Base-by-base conservation (phyloP, 306 rosid genomes). In the Canavalia ensiformis region DNA sequence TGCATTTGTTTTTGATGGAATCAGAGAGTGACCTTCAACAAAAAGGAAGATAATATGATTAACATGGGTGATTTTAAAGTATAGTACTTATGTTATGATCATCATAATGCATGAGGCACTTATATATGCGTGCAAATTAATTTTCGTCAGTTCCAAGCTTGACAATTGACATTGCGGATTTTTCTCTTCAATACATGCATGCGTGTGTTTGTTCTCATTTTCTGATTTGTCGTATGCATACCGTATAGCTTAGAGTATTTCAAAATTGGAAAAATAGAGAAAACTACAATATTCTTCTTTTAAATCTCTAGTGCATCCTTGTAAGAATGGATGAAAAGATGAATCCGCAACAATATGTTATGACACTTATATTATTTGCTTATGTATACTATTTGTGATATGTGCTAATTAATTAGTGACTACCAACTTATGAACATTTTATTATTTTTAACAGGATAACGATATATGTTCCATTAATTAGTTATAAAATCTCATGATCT, bases 141-240 rank as follows among this genome's bases (percentile, higher is more conserved):
- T 66, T 66, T 55, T 35, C 66, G 8, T 77, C 42, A 2, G 8
- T 59, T 64, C 13, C 8, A 77, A 76, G 58, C 67, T 41, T 44
- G 29, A 44, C 25, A 42, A n/a, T 18, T 42, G 25, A 41, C 50
- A n/a, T 12, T 18, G 51, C 51, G 18, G 4, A 6, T 10, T 76
- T 60, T 25, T 46, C 70, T 49, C 63, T 39, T 49, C 45, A 12
- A 11, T 70, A 45, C 75, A 70, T 70, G 74, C 74, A 51, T 77
- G 55, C 54, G 57, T 49, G 7, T 49, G 45, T 67, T 2, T 77
- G 46, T 52, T 30, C 34, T 39, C 1, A 50, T 62, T 47, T 18
- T 75, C 62, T 64, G 51, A 52, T 34, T 62, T n/a, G 13, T 76
- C 72, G n/a, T 0, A 28, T 47, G 49, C 34, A 18, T 35, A 56